These are phyloP conservation scores for Ceratocystis albifundus DNA, from an alignment of 2,329 filamentous ascomycete genomes.

Conservation along the genomic window DNA sequence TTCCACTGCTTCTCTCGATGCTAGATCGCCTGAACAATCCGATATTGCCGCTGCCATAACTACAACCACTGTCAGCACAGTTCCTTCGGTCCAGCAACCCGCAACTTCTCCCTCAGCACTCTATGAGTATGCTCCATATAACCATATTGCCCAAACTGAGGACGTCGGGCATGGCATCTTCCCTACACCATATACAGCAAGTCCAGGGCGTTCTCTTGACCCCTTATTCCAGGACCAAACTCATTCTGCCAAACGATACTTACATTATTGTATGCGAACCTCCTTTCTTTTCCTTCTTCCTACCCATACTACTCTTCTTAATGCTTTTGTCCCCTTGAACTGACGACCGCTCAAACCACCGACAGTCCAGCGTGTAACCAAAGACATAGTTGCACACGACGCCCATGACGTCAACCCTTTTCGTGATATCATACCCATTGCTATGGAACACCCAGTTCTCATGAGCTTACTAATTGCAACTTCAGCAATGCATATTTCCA, in stretches of 20 bases:
- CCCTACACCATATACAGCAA: conserved; percentile 1
- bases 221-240: conserved; percentile 46
- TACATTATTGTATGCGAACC: conserved; percentile 39
- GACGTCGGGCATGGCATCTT: neutral
- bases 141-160: neutral
- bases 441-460: conserved; percentile 36
- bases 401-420: conserved; percentile 38
- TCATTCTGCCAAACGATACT: conserved; percentile 36
- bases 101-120: neutral
- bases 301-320: conserved; percentile 24
- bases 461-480: conserved; percentile 40
- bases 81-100: neutral
- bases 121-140: neutral
- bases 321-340: neutral
- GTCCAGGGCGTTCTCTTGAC: conserved; percentile 30
- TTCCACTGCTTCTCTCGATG: conserved; percentile 1
- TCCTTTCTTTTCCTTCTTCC: neutral
- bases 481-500: conserved; percentile 40
- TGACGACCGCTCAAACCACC: neutral
- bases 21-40: neutral
- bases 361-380: conserved; percentile 38
- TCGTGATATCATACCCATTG: conserved; percentile 39
- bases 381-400: conserved; percentile 43
- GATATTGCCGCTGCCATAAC: neutral
- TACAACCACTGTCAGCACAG: neutral